These are phyloP conservation scores for Monilinia laxa DNA, from an alignment of 2,329 filamentous ascomycete genomes.

Conservation along the genomic window DNA sequence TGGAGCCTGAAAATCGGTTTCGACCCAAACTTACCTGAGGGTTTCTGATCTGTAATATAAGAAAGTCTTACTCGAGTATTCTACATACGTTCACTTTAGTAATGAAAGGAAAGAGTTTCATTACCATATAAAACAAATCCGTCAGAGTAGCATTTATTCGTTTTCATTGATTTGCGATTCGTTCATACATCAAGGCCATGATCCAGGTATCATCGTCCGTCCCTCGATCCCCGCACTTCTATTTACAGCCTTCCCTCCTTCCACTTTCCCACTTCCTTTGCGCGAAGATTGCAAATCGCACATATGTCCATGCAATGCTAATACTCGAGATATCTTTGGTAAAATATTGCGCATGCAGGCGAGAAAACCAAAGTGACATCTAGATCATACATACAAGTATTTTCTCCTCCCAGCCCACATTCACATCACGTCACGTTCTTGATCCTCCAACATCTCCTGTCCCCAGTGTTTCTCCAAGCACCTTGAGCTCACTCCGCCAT, in stretches of 20 bases:
- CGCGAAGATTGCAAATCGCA: not conserved
- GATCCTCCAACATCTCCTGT: not conserved
- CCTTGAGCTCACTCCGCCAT: not conserved
- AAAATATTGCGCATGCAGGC: not conserved
- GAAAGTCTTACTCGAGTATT: no score
- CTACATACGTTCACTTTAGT: no score
- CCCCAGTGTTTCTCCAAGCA: not conserved
- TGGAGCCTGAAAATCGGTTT: no score
- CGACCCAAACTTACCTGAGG: no score
- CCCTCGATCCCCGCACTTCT: not conserved
- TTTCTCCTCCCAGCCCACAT: not conserved
- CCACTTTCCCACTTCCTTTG: not conserved
- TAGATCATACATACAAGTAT: slow-evolving; percentile 3
- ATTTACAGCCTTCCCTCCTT: not conserved
- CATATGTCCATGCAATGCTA: not conserved
- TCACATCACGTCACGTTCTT: not conserved
- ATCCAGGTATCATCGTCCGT: not conserved
- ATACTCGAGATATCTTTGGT: not conserved
- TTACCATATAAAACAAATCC: not conserved
- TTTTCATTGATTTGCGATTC: not conserved
- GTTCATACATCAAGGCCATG: not conserved
- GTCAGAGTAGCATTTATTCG: not conserved
- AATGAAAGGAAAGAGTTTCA: not conserved
- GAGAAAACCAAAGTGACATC: not conserved
- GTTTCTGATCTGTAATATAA: no score